Base-by-base conservation (phyloP, 116 monocot species). In the Trichopus zeylanicus region DNA sequence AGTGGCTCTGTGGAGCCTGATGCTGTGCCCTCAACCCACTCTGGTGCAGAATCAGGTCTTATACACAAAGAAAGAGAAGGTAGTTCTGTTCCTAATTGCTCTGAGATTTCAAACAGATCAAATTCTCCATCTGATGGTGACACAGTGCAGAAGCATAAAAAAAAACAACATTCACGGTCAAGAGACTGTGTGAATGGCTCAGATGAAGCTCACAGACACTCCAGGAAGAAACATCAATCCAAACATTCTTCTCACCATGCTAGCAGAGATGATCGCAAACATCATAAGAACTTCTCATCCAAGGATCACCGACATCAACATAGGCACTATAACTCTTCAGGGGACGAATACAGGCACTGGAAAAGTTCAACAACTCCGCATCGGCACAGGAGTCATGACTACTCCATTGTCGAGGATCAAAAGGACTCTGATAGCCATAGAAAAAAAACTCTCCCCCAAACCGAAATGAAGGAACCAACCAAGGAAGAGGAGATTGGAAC, bases 1-100 rank as follows among this genome's bases (percentile, higher is more conserved):
- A 59, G 22, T 62, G 67, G 48, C 35, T 10, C 64, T 37, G 11
- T 21, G 9, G 63, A 64, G n/a, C 26, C 64, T 49, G 56, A 62
- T 39, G 25, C 62, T 48, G 80, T 38, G 29, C 72, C 53, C 11
- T 59, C 71, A 1, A 26, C 23, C 9, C 54, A 47, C 18, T 69
- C 72, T 26, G 62, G 47, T n/a, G 22, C 54, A 11, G 64, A 65
- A 18, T 56, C 69, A 18, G 69, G 66, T 31, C 9, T 27, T 63
- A 8, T 23, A 9, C 20, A 4, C 28, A 71, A 61, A 53, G 76
- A 81, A 68, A 70, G 73, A 55, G 89, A 85, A 78, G 78, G 84
- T 53, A 75, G 72, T 49, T 78, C 67, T 29, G 71, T 73, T 23
- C 75, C 75, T 48, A 48, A 57, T 53, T 71, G 62, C 59, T 61